Evolutionary conservation across 306 rosid genomes (phyloP), one percentile per base, ranked within the genome.

Genomic region (Citrullus colocynthis): DNA sequence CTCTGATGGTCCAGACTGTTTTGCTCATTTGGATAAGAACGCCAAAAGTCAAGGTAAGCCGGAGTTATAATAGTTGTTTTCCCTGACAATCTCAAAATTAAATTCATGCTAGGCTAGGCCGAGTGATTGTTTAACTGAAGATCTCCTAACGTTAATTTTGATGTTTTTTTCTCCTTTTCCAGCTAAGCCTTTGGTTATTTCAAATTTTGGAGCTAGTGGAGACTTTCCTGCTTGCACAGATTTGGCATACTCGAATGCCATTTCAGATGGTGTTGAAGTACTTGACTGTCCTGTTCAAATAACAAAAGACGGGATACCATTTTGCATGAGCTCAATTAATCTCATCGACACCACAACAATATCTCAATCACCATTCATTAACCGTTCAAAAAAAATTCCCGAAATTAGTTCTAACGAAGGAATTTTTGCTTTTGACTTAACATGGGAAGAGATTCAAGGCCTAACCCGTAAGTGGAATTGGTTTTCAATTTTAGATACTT

Each of bases 221-320:
- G 97, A 91, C 79, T 92, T 81, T 80, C 90, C 97, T 74, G 80
- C 88, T 56, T 92, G 97, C 84, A 91, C 94, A 4, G 55, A 96
- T 80, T 73, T 82, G 62, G 91, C 98, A 7, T 90, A 92, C 75
- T 7, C 9, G 0, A 62, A 83, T 7, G 99, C 99, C 80, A 88
- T 96, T 73, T 57, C n/a, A 24, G 91, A 92, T 86, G 93, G 91
- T 66, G 97, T 77, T 60, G 97, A 88, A 57, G 82, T 96, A 77
- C 87, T 96, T 20, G 97, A 96, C 82, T 96, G 96, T 82, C 96
- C 92, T 20, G 99, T 96, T 82, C 98, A 89, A 88, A 77, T 92
- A 14, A 78, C 98, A 9, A 86, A 88, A 83, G 99, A 92, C 20
- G 90, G 98, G 74, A 85, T 9, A 63, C 97, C 90, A 74, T 87